Evolutionary conservation across 2,329 filamentous ascomycete genomes (phyloP).

Genomic region (Curvularia lunata): DNA sequence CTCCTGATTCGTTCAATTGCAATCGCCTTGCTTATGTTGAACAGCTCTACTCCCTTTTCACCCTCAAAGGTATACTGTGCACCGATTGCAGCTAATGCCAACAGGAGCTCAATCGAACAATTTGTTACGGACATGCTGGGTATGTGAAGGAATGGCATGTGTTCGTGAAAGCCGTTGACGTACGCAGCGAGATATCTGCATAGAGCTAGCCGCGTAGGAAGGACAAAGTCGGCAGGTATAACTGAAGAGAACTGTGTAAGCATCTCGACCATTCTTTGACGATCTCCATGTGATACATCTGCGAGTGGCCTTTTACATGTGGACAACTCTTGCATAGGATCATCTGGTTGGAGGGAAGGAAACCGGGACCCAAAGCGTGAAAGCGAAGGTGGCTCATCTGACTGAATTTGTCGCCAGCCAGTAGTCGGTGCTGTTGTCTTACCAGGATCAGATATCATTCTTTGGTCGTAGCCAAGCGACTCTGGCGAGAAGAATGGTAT

Average conservation of each 20-base stretch:
- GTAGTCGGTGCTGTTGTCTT: constrained; percentile 10
- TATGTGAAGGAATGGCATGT: constrained; percentile 69
- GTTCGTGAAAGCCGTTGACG: constrained; percentile 68
- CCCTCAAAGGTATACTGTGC: constrained; percentile 67
- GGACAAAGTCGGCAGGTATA: constrained; percentile 67
- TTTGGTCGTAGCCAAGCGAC: constrained; percentile 41
- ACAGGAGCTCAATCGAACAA: constrained; percentile 70
- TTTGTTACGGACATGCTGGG: constrained; percentile 68
- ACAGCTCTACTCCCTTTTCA: constrained; percentile 61
- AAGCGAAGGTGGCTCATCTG: constrained; percentile 41
- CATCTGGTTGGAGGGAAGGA: constrained; percentile 49
- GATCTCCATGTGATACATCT: constrained; percentile 45
- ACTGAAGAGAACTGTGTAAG: constrained; percentile 67
- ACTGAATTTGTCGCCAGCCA: constrained; percentile 24
- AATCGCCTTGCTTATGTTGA: constrained; percentile 63
- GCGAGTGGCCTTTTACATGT: constrained; percentile 32
- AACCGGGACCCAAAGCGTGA: constrained; percentile 50
- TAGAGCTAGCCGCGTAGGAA: constrained; percentile 72
- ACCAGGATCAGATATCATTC: constrained; percentile 26
- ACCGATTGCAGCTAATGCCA: constrained; percentile 71
- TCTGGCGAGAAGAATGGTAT: constrained; percentile 53
- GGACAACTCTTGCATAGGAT: constrained; percentile 25
- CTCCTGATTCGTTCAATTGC: constrained; percentile 59
- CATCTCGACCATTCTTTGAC: constrained; percentile 60
- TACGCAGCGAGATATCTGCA: constrained; percentile 74